A percentile compares a stretch with the other conserved stretches of the same genome.
These are phyloP conservation scores for Aspergillus neoniger DNA, from an alignment of 2,329 filamentous ascomycete species.

Conservation along the genomic window DNA sequence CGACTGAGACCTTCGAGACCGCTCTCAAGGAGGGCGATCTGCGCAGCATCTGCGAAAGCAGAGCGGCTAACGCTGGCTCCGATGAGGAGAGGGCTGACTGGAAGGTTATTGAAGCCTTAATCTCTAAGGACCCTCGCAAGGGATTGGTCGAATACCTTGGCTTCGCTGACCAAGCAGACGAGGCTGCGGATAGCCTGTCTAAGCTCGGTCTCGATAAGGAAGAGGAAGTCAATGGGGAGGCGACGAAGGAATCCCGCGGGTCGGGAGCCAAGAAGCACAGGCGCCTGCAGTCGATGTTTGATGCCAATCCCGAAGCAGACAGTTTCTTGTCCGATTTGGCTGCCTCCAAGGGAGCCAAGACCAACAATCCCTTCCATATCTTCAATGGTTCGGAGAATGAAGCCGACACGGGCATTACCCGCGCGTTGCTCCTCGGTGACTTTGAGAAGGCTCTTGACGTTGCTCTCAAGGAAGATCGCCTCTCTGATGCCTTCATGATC, in stretches of 20 bases:
- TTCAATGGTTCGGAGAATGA: slow-evolving; percentile 80
- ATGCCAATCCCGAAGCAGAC: slow-evolving; percentile 69
- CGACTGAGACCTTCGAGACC: slow-evolving; percentile 84
- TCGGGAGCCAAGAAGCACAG: slow-evolving; percentile 58
- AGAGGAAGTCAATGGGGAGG: slow-evolving; percentile 46
- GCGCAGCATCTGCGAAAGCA: slow-evolving; percentile 73
- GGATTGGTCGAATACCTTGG: slow-evolving; percentile 87
- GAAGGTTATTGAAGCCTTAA: slow-evolving; percentile 88
- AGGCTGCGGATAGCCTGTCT: slow-evolving; percentile 45
- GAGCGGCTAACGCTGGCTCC: slow-evolving; percentile 71
- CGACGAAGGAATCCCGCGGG: slow-evolving; percentile 52
- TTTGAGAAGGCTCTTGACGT: slow-evolving; percentile 89
- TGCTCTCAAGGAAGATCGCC: slow-evolving; percentile 81
- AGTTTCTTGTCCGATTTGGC: slow-evolving; percentile 84
- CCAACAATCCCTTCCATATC: slow-evolving; percentile 90
- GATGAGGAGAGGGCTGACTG: slow-evolving; percentile 96
- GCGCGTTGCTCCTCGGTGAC: slow-evolving; percentile 82
- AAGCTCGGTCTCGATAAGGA: slow-evolving; percentile 46
- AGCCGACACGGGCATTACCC: slow-evolving; percentile 83
- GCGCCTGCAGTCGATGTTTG: slow-evolving; percentile 78
- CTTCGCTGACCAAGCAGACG: slow-evolving; percentile 67
- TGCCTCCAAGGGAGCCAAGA: slow-evolving; percentile 87
- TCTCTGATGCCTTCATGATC: slow-evolving; percentile 97
- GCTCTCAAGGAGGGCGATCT: slow-evolving; percentile 78
- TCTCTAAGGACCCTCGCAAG: slow-evolving; percentile 80